Percentiles rank a stretch among this genome's conserved stretches.
These are phyloP conservation scores for Angomonas ambiguus DNA, from an alignment of 208 protist species.

Conservation along the genomic window DNA sequence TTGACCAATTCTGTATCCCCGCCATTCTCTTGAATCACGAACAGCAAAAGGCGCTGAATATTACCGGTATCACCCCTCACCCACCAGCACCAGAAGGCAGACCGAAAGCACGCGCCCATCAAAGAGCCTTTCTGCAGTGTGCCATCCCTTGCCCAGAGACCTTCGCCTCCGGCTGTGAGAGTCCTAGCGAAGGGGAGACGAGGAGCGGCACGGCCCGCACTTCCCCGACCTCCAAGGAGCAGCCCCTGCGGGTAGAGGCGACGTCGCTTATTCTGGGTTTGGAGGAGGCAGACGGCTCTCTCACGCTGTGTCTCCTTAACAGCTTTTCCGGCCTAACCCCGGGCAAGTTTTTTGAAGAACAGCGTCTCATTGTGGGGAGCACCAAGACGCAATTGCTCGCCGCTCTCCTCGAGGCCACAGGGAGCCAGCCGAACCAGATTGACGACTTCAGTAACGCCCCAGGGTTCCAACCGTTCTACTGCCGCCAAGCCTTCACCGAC, in stretches of 20 bases:
- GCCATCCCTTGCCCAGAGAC: slow-evolving; percentile 24
- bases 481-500: slow-evolving; percentile 13
- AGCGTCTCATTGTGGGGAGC: slow-evolving; percentile 10
- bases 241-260: neutral
- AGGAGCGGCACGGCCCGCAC: neutral
- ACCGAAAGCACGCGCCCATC: neutral
- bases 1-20: slow-evolving; percentile 22
- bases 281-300: slow-evolving; percentile 45
- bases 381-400: neutral
- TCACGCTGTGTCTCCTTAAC: slow-evolving; percentile 30
- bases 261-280: slow-evolving; percentile 29
- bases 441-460: slow-evolving; percentile 31
- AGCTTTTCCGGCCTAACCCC: slow-evolving; percentile 13
- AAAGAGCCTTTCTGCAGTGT: slow-evolving; percentile 31
- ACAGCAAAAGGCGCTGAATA: slow-evolving; percentile 34
- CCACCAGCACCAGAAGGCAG: neutral
- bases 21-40: slow-evolving; percentile 33
- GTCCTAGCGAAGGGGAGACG: neutral
- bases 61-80: slow-evolving; percentile 16
- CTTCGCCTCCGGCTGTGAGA: slow-evolving; percentile 7
- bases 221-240: neutral
- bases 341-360: neutral
- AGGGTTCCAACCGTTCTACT: slow-evolving; percentile 34
- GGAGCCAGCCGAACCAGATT: slow-evolving; percentile 30
- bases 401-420: slow-evolving; percentile 18